Evolutionary conservation across 2,329 filamentous ascomycete genomes (phyloP).

Genomic region (Talaromyces sp.): DNA sequence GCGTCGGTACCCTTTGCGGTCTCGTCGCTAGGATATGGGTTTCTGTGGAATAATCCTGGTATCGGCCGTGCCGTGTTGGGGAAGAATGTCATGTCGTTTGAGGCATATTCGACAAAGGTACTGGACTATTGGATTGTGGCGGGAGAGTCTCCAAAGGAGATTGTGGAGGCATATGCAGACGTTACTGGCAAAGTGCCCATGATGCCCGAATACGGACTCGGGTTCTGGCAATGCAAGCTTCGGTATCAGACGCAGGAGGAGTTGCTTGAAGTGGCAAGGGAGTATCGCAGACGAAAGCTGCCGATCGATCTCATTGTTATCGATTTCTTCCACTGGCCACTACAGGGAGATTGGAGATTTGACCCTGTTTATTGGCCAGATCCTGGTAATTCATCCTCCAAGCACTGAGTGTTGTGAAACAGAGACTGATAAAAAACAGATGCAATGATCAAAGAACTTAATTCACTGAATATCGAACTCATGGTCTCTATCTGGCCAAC

Average conservation of each 20-base stretch:
- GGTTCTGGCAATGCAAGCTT: conserved; percentile 62
- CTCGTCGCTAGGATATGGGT: conserved; percentile 56
- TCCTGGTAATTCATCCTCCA: conserved; percentile 39
- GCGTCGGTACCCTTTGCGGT: conserved; percentile 60
- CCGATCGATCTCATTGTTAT: conserved; percentile 62
- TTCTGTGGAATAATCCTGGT: conserved; percentile 63
- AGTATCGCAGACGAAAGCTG: conserved; percentile 51
- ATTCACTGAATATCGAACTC: conserved; percentile 55
- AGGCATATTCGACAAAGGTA: conserved; percentile 52
- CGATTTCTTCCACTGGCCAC: conserved; percentile 64
- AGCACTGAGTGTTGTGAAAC: neutral
- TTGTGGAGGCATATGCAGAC: conserved; percentile 51
- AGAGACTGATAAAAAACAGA: conserved; percentile 27
- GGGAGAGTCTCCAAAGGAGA: conserved; percentile 50
- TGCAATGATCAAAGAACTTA: conserved; percentile 59
- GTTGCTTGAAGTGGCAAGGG: conserved; percentile 54
- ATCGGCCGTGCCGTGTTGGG: conserved; percentile 58
- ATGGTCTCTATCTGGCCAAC: conserved; percentile 69
- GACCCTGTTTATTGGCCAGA: conserved; percentile 61
- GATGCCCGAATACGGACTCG: conserved; percentile 64
- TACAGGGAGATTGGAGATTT: conserved; percentile 64
- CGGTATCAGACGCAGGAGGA: conserved; percentile 63
- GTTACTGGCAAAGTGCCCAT: conserved; percentile 57
- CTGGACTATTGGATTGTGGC: conserved; percentile 63
- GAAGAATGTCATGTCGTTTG: conserved; percentile 57